Evolutionary conservation across 176 grass and related monocot species (phyloP).

Genomic region (Triticum dicoccoides): DNA sequence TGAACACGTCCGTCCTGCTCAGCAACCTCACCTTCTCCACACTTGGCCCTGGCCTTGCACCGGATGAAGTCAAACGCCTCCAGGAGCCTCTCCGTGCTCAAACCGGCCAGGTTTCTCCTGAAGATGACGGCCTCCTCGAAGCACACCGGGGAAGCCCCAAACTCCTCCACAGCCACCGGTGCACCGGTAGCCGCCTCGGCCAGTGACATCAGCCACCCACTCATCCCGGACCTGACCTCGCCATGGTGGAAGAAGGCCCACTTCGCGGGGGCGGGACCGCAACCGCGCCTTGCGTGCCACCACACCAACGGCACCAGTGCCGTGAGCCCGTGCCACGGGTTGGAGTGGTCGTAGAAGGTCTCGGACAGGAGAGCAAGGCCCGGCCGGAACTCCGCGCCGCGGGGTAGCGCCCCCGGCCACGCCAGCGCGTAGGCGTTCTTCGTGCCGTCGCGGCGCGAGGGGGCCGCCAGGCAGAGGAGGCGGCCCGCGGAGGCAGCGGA

Average conservation of each 20-base stretch:
- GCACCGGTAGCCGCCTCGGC: neutral
- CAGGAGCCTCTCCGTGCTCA: constrained; percentile 25
- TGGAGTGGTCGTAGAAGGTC: constrained; percentile 61
- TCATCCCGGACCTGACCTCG: constrained; percentile 41
- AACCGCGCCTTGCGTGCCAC: constrained; percentile 42
- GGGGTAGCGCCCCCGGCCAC: constrained; percentile 55
- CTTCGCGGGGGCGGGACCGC: constrained; percentile 20
- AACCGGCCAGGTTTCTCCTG: no score
- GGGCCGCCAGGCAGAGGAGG: constrained; percentile 49
- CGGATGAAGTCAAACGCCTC: constrained; percentile 50
- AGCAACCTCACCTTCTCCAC: constrained; percentile 57
- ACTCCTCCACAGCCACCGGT: constrained; percentile 30
- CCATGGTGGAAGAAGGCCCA: constrained; percentile 68
- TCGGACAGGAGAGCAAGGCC: constrained; percentile 64
- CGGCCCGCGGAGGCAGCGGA: constrained; percentile 45
- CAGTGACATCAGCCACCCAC: constrained; percentile 35
- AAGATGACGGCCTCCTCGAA: neutral
- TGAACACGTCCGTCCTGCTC: constrained; percentile 62
- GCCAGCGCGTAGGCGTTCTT: constrained; percentile 64
- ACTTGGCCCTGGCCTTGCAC: constrained; percentile 55
- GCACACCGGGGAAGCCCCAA: constrained; percentile 26
- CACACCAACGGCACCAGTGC: constrained; percentile 46
- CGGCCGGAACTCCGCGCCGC: constrained; percentile 19
- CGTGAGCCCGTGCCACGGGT: constrained; percentile 64
- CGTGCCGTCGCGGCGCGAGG: constrained; percentile 30